Evolutionary conservation across 169 alveolate species (phyloP).

Genomic region (Babesia ovata): DNA sequence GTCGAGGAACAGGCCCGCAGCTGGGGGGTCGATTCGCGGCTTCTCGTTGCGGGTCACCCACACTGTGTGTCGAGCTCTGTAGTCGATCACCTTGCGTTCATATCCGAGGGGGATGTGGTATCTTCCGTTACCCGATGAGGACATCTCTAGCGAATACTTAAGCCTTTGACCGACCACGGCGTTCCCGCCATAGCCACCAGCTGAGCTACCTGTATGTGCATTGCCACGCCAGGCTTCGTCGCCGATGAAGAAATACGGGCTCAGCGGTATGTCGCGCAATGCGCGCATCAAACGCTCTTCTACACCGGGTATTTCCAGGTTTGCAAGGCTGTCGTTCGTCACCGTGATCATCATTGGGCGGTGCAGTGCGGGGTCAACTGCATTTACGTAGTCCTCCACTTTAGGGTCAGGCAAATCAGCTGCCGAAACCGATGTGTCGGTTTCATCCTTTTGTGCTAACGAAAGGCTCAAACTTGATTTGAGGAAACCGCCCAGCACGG

Average conservation of each 20-base stretch:
- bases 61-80: conserved; percentile 36
- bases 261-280: conserved; percentile 35
- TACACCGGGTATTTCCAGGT: conserved; percentile 45
- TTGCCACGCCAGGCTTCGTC: neutral
- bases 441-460: neutral
- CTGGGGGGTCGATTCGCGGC: conserved; percentile 30
- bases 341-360: conserved; percentile 47
- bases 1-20: conserved; percentile 20
- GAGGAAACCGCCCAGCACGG: conserved; percentile 27
- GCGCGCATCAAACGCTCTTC: conserved; percentile 31
- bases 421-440: neutral
- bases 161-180: conserved; percentile 36
- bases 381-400: conserved; percentile 5
- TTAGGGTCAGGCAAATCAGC: conserved; percentile 11
- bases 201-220: neutral
- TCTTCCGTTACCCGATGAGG: neutral
- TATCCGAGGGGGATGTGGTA: conserved; percentile 46
- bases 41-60: neutral
- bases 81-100: conserved; percentile 37
- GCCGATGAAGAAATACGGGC: conserved; percentile 29
- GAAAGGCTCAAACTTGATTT: conserved; percentile 7
- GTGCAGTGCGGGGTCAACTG: neutral
- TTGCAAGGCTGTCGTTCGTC: conserved; percentile 55
- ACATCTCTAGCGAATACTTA: conserved; percentile 17
- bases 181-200: neutral